Evolutionary conservation across 495 filamentous ascomycete genomes (phyloP).

Genomic region (Lasiosphaeria miniovina): DNA sequence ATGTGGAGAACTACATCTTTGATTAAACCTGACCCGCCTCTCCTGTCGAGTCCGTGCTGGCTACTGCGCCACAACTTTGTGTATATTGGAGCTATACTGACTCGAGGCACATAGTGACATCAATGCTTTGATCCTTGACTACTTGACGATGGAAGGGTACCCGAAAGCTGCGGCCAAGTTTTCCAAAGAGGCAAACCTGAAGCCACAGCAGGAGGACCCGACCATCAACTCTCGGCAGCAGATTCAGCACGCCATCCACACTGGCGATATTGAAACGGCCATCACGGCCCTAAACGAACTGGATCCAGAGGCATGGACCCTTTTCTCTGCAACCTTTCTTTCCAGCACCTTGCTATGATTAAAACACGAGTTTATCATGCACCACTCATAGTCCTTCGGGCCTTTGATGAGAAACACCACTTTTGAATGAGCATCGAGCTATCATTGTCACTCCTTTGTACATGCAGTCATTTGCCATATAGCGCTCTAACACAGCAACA

Average conservation of each 20-base stretch:
- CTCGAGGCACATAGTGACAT: slow-evolving; percentile 65
- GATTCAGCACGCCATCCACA: slow-evolving; percentile 76
- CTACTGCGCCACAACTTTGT: not conserved
- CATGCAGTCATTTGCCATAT: not conserved
- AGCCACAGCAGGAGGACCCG: slow-evolving; percentile 63
- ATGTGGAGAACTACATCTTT: slow-evolving; percentile 74
- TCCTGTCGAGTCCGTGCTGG: slow-evolving; percentile 15
- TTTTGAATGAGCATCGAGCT: slow-evolving; percentile 80
- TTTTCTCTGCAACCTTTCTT: slow-evolving; percentile 19
- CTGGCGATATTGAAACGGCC: slow-evolving; percentile 78
- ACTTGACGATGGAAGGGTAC: slow-evolving; percentile 93
- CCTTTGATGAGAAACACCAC: slow-evolving; percentile 89
- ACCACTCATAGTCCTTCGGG: slow-evolving; percentile 94
- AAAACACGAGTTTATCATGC: slow-evolving; percentile 88
- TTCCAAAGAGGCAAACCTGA: slow-evolving; percentile 86
- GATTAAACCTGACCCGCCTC: slow-evolving; percentile 42
- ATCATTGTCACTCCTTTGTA: slow-evolving; percentile 7
- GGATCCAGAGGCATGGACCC: slow-evolving; percentile 74
- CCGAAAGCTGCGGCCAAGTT: slow-evolving; percentile 91
- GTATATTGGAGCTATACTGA: slow-evolving; percentile 14
- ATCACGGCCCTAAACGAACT: slow-evolving; percentile 86
- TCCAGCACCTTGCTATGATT: slow-evolving; percentile 69
- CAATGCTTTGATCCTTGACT: slow-evolving; percentile 94
- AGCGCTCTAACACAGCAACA: slow-evolving; percentile 36
- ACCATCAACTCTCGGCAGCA: slow-evolving; percentile 74